Base-by-base conservation (phyloP, 495 filamentous ascomycete species). In the Hypoxylon fuscum region DNA sequence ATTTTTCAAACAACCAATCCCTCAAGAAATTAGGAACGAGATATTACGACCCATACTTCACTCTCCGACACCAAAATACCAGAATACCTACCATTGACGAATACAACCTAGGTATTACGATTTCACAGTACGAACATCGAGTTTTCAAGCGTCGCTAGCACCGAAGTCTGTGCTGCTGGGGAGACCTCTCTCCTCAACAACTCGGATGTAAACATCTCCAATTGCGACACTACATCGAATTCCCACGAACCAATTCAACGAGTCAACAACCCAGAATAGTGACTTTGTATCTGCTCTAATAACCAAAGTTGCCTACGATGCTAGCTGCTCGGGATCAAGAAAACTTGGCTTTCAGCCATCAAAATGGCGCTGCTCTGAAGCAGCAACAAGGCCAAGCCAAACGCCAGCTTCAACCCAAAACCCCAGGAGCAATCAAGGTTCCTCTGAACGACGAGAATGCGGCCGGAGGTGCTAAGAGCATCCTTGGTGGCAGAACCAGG, bases 321-420 rank as follows among this genome's bases (percentile, higher is more conserved):
- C 76, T 97, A 72, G 90, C 93, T 20, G 83, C 88, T 62, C 73
- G 85, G 65, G 90, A 96, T 76, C 93, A 98, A 75, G 95, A 98
- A 75, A 98, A 98, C 74, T 78, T 92, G 66, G 84, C 80, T 21
- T 88, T 91, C 63, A 76, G 71, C 42, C 90, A 89, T 60, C 92
- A 95, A 69, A 85, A 88, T 46, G 86, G 79, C 20, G 88, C 90
- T n/a, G 86, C 89, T 12, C 79, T 86, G 9, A 96, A 96, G 74
- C 88, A 91, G 27, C 83, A 94, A 67, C 86, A 91, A 62, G 57
- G 63, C 27, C 59, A 61, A 54, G 79, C 81, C 55, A 68, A 76
- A 12, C 85, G 83, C 66, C 79, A 84, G 52, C 69, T 81, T 35
- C 82, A 85, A 59, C 83, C 90, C 20, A 96, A 96, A 77, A 93